Evolutionary conservation across 2,329 filamentous ascomycete species (phyloP), one percentile per base, ranked within the genome.

Genomic region (Cercospora canescens): DNA sequence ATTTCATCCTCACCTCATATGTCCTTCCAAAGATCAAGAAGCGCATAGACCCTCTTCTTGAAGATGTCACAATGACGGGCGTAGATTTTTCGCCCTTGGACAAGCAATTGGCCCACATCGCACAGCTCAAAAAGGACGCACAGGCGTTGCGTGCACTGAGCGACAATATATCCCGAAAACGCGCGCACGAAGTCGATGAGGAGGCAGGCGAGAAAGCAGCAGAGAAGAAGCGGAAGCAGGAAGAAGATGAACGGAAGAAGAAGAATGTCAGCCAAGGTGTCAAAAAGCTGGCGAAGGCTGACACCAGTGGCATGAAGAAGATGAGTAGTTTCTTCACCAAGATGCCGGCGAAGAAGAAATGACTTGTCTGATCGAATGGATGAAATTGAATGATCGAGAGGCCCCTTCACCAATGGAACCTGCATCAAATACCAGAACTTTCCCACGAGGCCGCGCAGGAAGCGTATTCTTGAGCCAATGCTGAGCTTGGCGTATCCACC

Each of bases 251-350:
- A 66, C 91, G 90, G 81, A 90, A 88, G 78, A 94, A 89, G 79
- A 94, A 96, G 81, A 87, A 86, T 2, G 87, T 92, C 80, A 95
- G 91, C 68, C 85, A 88, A 30, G 94, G 88, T 0, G 88, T 97
- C 1, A 89, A 89, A 76, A 86, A 94, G 56, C 78, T 99, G 74
- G 91, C 91, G 77, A 99, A 98, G 81, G 94, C 94, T 56, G 91
- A 98, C 79, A 94, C 91, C 0, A 87, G 81, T 24, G 95, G 95
- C 1, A 99, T 99, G 95, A 95, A 91, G 85, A 99, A 98, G 83
- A 87, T 99, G 86, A 97, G 92, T 76, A 87, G 89, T 68, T 99
- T 99, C 81, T 99, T 99, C 79, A 88, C 88, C 67, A 96, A 94
- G 81, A 50, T 63, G 35, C 57, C 67, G 6, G 60, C 62, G 18